Percentiles rank a stretch among this genome's conserved stretches.
Evolutionary conservation across 495 filamentous ascomycete genomes (phyloP).

Genomic region (Lasiosphaeria ovina): DNA sequence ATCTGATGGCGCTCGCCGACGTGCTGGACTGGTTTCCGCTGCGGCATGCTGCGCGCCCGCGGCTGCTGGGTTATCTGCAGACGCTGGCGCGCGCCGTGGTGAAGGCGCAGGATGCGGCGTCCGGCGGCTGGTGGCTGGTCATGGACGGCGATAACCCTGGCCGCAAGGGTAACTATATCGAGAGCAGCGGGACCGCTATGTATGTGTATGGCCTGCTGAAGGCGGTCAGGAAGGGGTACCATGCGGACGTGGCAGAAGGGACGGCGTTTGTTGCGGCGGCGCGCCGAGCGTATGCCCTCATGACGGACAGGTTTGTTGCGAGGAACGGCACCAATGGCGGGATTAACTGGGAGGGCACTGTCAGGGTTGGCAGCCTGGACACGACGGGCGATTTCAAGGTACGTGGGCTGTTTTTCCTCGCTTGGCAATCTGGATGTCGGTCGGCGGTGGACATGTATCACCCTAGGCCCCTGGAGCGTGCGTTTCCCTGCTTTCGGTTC

Average conservation of each 20-base stretch:
- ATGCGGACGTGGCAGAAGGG: slow-evolving; percentile 3
- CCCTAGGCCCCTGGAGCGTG: no score
- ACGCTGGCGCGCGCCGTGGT: slow-evolving; percentile 43
- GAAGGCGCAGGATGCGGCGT: slow-evolving; percentile 42
- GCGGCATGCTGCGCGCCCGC: slow-evolving; percentile 29
- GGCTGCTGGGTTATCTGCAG: slow-evolving; percentile 38
- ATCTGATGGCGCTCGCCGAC: slow-evolving; percentile 57
- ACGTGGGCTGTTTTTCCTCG: slow-evolving; percentile 1
- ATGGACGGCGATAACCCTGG: slow-evolving; percentile 47
- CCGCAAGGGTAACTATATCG: slow-evolving; percentile 56
- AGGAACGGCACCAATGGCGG: slow-evolving; percentile 35
- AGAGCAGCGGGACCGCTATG: slow-evolving; percentile 60
- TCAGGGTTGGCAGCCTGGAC: slow-evolving; percentile 54
- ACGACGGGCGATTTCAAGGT: slow-evolving; percentile 49
- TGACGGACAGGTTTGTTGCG: slow-evolving; percentile 38
- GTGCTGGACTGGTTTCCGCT: slow-evolving; percentile 49
- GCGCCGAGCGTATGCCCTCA: slow-evolving; percentile 27
- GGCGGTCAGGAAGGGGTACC: slow-evolving; percentile 45
- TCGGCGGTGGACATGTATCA: no score
- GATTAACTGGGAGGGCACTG: slow-evolving; percentile 54
- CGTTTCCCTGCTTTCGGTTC: background rate
- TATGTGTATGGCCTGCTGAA: slow-evolving; percentile 56
- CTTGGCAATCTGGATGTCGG: background rate
- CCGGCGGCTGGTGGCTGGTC: slow-evolving; percentile 61
- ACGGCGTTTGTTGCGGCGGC: slow-evolving; percentile 34